Evolutionary conservation across 805 yeast genomes (phyloP).

Genomic region (Saccharomycopsis sp.): DNA sequence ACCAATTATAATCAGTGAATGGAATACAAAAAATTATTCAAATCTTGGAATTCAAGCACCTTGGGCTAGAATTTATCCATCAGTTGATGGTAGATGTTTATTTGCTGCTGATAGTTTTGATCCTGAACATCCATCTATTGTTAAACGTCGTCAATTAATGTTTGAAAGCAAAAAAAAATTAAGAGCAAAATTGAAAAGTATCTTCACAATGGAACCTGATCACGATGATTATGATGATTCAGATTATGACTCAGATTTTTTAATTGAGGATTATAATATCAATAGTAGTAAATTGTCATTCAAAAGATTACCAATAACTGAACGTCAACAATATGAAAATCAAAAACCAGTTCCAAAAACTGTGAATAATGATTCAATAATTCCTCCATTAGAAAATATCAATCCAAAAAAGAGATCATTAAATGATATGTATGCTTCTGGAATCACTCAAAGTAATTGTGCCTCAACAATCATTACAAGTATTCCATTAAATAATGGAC

Average conservation of each 20-base stretch:
- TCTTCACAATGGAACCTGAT: too few relatives aligned
- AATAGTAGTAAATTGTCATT: too few relatives aligned
- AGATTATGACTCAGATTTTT: not conserved
- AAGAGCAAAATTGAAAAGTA: conserved; percentile 29
- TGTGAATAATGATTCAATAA: too few relatives aligned
- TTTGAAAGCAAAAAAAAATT: conserved; percentile 28
- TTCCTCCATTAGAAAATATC: too few relatives aligned
- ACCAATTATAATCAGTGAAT: conserved; percentile 77
- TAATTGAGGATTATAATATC: not conserved
- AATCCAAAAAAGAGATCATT: conserved; percentile 28
- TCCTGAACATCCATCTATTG: conserved; percentile 30
- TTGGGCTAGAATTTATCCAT: conserved; percentile 52
- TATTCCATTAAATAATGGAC: conserved; percentile 26
- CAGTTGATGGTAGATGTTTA: conserved; percentile 72
- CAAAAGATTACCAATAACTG: not conserved
- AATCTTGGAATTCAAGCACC: conserved; percentile 15
- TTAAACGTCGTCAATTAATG: conserved; percentile 23
- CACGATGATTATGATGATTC: not conserved
- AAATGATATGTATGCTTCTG: conserved; percentile 54
- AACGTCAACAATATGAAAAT: not conserved
- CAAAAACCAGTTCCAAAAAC: conserved; percentile 2
- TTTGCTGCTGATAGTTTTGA: conserved; percentile 53
- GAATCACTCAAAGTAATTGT: conserved; percentile 37
- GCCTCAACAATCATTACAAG: not conserved
- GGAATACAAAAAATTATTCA: conserved; percentile 35